These are phyloP conservation scores for Plantago major DNA, from an alignment of 257 asterid genomes.

Conservation along the genomic window DNA sequence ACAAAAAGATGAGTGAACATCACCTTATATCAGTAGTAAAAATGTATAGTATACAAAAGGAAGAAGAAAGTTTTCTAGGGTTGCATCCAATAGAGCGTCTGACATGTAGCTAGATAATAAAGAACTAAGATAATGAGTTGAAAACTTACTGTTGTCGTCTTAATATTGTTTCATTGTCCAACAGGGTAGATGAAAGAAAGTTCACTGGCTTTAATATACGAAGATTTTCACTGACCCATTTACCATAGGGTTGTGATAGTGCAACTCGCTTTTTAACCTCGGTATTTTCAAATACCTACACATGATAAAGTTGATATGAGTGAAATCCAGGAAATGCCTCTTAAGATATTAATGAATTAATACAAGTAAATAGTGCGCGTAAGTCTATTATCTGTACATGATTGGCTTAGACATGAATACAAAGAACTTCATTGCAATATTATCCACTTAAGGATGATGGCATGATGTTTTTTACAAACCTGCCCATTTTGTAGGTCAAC, in stretches of 20 bases:
- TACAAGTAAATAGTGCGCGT: constrained; percentile 10
- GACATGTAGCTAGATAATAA: neutral
- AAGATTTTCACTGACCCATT: constrained; percentile 85
- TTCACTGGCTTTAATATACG: constrained; percentile 65
- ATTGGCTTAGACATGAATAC: constrained; percentile 1
- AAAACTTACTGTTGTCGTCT: constrained; percentile 91
- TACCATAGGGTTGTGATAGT: constrained; percentile 70
- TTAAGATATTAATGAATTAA: constrained; percentile 7
- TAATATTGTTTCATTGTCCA: constrained; percentile 82
- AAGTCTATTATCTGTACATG: neutral
- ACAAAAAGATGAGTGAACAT: too few relatives aligned
- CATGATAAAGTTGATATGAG: constrained; percentile 15
- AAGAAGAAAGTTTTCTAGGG: constrained; percentile 1
- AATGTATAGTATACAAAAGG: neutral
- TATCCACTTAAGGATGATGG: constrained; percentile 15
- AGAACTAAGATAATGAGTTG: neutral
- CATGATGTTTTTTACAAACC: constrained; percentile 45
- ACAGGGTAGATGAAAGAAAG: constrained; percentile 54
- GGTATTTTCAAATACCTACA: constrained; percentile 86
- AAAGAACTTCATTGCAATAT: neutral
- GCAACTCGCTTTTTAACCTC: constrained; percentile 95
- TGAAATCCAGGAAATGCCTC: constrained; percentile 9
- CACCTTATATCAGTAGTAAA: neutral
- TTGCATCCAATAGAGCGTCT: too few relatives aligned
- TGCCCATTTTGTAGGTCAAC: constrained; percentile 85